Conservation (phyloP, 108 stramenopile genomes). For the Cyclotella distinguenda region DNA sequence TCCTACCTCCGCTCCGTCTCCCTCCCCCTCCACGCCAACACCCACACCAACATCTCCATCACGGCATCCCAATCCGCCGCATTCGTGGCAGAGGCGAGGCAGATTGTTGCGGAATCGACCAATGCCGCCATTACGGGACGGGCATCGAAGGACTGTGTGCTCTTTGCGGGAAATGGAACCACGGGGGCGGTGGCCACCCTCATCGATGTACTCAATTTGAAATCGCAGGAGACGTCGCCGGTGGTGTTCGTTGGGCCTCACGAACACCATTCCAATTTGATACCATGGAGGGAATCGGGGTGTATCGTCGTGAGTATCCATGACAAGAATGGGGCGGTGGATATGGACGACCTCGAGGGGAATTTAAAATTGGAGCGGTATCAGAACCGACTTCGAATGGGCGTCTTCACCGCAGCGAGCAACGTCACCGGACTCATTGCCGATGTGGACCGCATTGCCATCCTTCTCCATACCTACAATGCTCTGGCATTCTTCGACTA, state of each 20-base stretch:
- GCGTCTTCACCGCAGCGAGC: conserved; percentile 88
- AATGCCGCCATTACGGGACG: conserved; percentile 88
- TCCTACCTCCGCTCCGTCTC: conserved; percentile 57
- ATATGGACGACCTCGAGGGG: conserved; percentile 71
- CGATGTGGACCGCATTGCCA: conserved; percentile 81
- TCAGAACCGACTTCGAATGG: conserved; percentile 69
- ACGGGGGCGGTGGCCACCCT: conserved; percentile 86
- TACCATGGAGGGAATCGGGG: conserved; percentile 96
- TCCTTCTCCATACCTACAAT: conserved; percentile 79
- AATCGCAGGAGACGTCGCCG: conserved; percentile 24
- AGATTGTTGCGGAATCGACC: conserved; percentile 84
- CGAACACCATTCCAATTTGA: conserved; percentile 96
- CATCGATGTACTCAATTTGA: conserved; percentile 69
- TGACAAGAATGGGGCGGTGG: conserved; percentile 52
- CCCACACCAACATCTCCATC: conserved; percentile 88
- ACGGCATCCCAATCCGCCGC: conserved; percentile 90
- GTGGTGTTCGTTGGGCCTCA: conserved; percentile 93
- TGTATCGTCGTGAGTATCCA: conserved; percentile 69
- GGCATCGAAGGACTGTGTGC: conserved; percentile 83
- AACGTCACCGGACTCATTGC: conserved; percentile 92
- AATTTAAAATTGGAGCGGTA: conserved; percentile 51
- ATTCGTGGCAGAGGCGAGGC: conserved; percentile 88
- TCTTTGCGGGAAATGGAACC: conserved; percentile 95
- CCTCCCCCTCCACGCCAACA: conserved; percentile 92
- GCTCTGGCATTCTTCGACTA: conserved; percentile 95